A percentile compares a stretch with the other conserved stretches of the same genome.
Conservation (phyloP, 805 yeast genomes). For the Myxozyma neglecta region DNA sequence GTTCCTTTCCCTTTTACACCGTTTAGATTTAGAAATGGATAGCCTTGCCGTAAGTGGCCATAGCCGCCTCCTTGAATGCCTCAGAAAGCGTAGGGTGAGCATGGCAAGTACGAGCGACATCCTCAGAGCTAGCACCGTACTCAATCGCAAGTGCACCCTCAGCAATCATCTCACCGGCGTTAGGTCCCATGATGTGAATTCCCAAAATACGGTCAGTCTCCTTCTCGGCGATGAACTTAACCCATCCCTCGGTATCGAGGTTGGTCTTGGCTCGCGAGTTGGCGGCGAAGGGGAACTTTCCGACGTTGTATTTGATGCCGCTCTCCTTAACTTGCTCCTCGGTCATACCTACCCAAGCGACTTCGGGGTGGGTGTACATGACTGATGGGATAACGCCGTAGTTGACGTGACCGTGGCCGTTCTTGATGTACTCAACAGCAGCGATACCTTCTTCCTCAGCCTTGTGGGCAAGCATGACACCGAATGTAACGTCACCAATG, state of each 20-base stretch:
- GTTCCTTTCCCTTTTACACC: not conserved
- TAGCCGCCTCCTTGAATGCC: conserved; percentile 97
- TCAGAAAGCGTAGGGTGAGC: conserved; percentile 98
- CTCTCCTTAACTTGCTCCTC: conserved; percentile 93
- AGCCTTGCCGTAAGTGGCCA: conserved; percentile 86
- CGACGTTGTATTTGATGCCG: conserved; percentile 87
- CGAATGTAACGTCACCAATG: conserved; percentile 97
- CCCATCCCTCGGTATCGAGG: conserved; percentile 95
- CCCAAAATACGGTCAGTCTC: conserved; percentile 96
- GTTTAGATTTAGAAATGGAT: conserved; percentile 62
- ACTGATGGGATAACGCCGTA: conserved; percentile 97
- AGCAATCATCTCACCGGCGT: conserved; percentile 99
- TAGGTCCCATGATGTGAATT: conserved; percentile 95
- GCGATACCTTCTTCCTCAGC: conserved; percentile 99
- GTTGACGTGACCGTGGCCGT: conserved; percentile 96
- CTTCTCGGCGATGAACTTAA: conserved; percentile 91
- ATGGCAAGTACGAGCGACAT: conserved; percentile 94
- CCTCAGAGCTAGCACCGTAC: conserved; percentile 98
- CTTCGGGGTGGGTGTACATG: conserved; percentile 99
- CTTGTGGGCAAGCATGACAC: conserved; percentile 99
- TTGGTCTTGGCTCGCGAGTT: conserved; percentile 99
- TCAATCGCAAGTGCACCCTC: conserved; percentile 97
- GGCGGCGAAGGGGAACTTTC: conserved; percentile 98
- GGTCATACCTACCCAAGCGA: conserved; percentile 98
- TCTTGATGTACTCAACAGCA: conserved; percentile 90